These are phyloP conservation scores for Plantago elongata DNA, from an alignment of 257 asterid genomes.

Conservation along the genomic window DNA sequence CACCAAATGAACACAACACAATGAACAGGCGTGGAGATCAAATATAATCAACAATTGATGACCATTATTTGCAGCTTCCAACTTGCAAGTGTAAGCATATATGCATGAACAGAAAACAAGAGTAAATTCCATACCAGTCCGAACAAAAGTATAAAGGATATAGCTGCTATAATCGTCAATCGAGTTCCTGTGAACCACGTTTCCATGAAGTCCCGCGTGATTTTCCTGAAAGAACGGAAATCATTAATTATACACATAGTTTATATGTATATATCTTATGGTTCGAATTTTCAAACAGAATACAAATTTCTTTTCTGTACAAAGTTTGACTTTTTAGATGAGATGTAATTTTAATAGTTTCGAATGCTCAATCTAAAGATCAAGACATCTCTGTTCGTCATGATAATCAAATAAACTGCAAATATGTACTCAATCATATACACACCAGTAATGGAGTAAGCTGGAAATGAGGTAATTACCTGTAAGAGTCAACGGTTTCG, in stretches of 20 bases:
- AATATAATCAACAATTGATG: no score
- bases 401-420: no score
- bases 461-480: background rate
- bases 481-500: background rate
- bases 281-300: no score
- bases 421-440: background rate
- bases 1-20: no score
- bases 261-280: background rate
- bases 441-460: background rate
- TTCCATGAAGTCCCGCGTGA: conserved; percentile 84
- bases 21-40: no score
- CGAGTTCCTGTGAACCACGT: conserved; percentile 96
- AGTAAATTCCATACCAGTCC: conserved; percentile 70
- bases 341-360: no score
- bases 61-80: no score
- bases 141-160: conserved; percentile 72
- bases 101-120: background rate
- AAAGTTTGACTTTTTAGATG: no score
- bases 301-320: no score
- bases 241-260: background rate
- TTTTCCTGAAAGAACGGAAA: conserved; percentile 59
- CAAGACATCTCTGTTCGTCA: no score
- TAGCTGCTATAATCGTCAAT: conserved; percentile 75
- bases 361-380: no score
- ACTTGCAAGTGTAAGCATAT: no score